Conservation (phyloP, 1,284 basidiomycete genomes). For the Trichosporon asahii region DNA sequence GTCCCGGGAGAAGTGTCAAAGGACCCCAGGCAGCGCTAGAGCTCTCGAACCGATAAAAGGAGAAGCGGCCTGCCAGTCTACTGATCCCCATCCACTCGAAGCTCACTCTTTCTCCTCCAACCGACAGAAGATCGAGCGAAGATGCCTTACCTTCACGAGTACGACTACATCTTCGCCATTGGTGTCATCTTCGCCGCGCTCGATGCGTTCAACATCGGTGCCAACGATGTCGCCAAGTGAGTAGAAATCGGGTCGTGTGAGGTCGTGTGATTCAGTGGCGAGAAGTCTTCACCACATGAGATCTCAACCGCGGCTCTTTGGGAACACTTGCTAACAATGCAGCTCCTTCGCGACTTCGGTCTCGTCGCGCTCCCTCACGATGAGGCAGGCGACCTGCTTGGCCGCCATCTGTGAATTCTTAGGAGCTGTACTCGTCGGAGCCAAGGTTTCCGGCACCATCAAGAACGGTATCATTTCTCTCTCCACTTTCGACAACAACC, state of each 20-base stretch:
- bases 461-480: slow-evolving; percentile 54
- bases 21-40: not conserved
- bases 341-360: slow-evolving; percentile 56
- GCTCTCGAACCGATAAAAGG: slow-evolving; percentile 1
- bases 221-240: slow-evolving; percentile 48
- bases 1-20: not conserved
- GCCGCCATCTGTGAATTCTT: slow-evolving; percentile 54
- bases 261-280: not conserved
- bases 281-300: not conserved
- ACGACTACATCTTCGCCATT: slow-evolving; percentile 54
- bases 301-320: no score
- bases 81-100: not conserved
- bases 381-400: slow-evolving; percentile 52
- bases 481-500: slow-evolving; percentile 50
- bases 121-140: slow-evolving; percentile 33
- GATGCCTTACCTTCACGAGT: slow-evolving; percentile 56
- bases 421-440: slow-evolving; percentile 53
- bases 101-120: not conserved
- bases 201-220: slow-evolving; percentile 56
- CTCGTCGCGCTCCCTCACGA: slow-evolving; percentile 53
- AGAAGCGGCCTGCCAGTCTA: not conserved
- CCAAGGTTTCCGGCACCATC: slow-evolving; percentile 53
- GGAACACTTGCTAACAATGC: slow-evolving; percentile 30
- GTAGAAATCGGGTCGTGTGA: slow-evolving; percentile 3
- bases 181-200: slow-evolving; percentile 52